Evolutionary conservation across 1,284 basidiomycete species (phyloP).

Genomic region (Moesziomyces sp.): DNA sequence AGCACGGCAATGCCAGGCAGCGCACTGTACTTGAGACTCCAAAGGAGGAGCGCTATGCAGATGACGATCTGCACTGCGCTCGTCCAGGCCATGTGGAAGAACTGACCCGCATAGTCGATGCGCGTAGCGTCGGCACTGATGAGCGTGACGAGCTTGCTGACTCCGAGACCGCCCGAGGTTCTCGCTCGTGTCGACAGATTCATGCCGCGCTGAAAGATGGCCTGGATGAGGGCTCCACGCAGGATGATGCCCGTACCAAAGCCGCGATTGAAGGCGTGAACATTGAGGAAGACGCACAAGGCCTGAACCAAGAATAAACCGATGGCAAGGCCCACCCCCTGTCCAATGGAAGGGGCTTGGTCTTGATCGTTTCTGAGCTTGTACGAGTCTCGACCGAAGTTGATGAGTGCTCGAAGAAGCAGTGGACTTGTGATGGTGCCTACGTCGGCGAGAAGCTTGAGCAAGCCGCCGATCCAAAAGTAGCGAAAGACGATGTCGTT

Average conservation of each 20-base stretch:
- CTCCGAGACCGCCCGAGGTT: slow-evolving; percentile 65
- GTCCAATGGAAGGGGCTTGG: slow-evolving; percentile 70
- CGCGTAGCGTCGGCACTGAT: slow-evolving; percentile 71
- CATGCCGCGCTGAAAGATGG: slow-evolving; percentile 36
- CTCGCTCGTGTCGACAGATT: slow-evolving; percentile 29
- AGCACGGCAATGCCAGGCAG: slow-evolving; percentile 65
- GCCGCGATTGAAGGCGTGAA: slow-evolving; percentile 43
- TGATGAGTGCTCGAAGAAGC: slow-evolving; percentile 74
- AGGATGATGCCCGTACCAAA: slow-evolving; percentile 38
- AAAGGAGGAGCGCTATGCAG: slow-evolving; percentile 38
- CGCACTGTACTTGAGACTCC: slow-evolving; percentile 58
- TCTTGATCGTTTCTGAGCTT: slow-evolving; percentile 70
- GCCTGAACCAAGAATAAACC: slow-evolving; percentile 63
- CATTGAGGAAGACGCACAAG: slow-evolving; percentile 39
- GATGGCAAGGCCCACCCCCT: slow-evolving; percentile 80
- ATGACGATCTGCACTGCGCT: slow-evolving; percentile 37
- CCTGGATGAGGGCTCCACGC: slow-evolving; percentile 37
- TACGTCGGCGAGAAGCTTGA: slow-evolving; percentile 32
- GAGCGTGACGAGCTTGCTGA: slow-evolving; percentile 79
- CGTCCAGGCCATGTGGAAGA: slow-evolving; percentile 51
- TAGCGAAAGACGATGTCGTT: slow-evolving; percentile 39
- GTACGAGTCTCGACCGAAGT: slow-evolving; percentile 78
- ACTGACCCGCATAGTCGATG: slow-evolving; percentile 46
- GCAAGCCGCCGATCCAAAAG: slow-evolving; percentile 42
- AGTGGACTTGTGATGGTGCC: slow-evolving; percentile 46